Conservation (phyloP, 2,329 filamentous ascomycete genomes). For the Clathrospora elynae region DNA sequence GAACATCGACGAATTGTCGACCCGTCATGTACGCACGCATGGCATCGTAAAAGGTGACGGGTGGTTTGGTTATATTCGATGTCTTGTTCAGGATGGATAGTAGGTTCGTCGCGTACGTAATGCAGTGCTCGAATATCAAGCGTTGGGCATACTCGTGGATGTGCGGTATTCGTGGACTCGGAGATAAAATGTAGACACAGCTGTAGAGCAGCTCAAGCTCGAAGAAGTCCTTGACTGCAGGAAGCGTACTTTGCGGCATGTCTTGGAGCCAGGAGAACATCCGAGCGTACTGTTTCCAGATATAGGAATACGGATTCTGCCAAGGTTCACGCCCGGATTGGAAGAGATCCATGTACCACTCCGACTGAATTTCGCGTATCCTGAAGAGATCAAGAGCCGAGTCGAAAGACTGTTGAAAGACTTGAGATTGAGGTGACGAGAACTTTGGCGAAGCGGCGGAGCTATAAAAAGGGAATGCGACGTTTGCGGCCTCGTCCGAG, state of each 20-base stretch:
- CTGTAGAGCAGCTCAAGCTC: constrained; percentile 89
- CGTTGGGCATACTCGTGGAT: constrained; percentile 77
- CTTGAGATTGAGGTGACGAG: constrained; percentile 55
- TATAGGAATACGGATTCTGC: constrained; percentile 69
- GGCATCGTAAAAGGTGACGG: constrained; percentile 86
- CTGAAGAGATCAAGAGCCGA: constrained; percentile 79
- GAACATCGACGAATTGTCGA: constrained; percentile 61
- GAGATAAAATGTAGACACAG: constrained; percentile 85
- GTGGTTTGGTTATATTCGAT: constrained; percentile 63
- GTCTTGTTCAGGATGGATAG: constrained; percentile 64
- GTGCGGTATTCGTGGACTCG: constrained; percentile 72
- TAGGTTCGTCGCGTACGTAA: constrained; percentile 79
- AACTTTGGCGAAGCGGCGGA: constrained; percentile 46
- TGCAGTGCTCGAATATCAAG: constrained; percentile 83
- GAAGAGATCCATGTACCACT: constrained; percentile 87
- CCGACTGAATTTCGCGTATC: constrained; percentile 82
- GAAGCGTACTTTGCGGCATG: constrained; percentile 69
- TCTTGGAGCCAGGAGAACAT: constrained; percentile 82
- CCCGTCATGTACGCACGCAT: constrained; percentile 77
- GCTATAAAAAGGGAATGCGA: constrained; percentile 69
- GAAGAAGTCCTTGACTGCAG: constrained; percentile 74
- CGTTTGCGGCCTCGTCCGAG: constrained; percentile 83
- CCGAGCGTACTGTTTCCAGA: constrained; percentile 75
- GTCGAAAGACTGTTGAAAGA: constrained; percentile 64
- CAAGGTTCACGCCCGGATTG: constrained; percentile 74